These are phyloP conservation scores for Ogataea paraovalis DNA, from an alignment of 805 yeast genomes.

Conservation along the genomic window DNA sequence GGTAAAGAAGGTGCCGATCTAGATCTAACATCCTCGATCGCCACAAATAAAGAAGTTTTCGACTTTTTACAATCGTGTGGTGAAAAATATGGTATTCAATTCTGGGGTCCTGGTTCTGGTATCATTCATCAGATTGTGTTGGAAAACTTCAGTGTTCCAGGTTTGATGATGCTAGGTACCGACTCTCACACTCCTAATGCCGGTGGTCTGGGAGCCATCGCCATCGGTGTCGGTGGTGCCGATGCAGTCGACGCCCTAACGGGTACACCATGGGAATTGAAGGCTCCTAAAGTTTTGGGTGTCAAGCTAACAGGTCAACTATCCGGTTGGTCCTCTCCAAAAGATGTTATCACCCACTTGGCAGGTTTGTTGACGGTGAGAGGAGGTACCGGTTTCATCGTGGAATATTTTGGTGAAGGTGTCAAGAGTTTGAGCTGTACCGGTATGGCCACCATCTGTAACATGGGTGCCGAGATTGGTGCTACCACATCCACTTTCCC, in stretches of 20 bases:
- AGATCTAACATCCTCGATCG: conserved; percentile 83
- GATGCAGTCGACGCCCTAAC: conserved; percentile 98
- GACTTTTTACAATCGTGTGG: conserved; percentile 88
- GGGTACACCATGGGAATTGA: conserved; percentile 92
- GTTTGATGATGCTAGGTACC: conserved; percentile 93
- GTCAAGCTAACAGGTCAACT: conserved; percentile 89
- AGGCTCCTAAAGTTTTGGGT: conserved; percentile 95
- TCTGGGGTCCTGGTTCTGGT: conserved; percentile 99
- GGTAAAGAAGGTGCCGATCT: conserved; percentile 88
- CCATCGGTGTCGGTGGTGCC: conserved; percentile 99
- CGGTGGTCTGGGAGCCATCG: conserved; percentile 96
- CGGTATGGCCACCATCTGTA: conserved; percentile 99
- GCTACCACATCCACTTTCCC: conserved; percentile 98
- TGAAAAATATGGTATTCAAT: conserved; percentile 93
- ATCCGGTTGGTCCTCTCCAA: conserved; percentile 96
- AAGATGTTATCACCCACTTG: conserved; percentile 87
- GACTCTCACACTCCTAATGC: conserved; percentile 98
- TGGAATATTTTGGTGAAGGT: conserved; percentile 96
- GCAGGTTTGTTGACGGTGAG: conserved; percentile 94
- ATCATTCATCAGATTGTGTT: conserved; percentile 94
- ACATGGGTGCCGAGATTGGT: conserved; percentile 99
- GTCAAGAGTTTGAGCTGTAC: conserved; percentile 89
- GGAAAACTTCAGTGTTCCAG: conserved; percentile 97
- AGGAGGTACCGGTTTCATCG: conserved; percentile 97
- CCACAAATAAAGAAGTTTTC: conserved; percentile 88